A percentile compares a stretch with the other conserved stretches of the same genome.
Conservation (phyloP, 805 yeast species). For the Lipomyces yamadae region DNA sequence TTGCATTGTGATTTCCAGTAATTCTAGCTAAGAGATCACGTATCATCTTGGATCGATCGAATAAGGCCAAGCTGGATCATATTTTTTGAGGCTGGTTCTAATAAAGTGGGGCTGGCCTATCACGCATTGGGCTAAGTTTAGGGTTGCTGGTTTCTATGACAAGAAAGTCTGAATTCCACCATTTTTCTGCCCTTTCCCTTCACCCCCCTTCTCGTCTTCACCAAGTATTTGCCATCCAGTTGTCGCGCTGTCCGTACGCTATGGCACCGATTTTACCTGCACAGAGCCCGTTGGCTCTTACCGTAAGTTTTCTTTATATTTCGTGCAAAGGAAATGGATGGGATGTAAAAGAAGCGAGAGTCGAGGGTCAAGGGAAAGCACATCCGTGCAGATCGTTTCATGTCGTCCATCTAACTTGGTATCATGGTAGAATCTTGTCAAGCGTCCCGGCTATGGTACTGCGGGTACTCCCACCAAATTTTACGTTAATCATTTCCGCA, state of each 20-base stretch:
- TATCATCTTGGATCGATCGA: too few species aligned
- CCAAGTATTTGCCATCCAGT: too few species aligned
- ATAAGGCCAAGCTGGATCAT: too few species aligned
- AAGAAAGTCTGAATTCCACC: too few species aligned
- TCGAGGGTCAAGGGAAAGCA: neutral
- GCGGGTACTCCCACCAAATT: slow-evolving; percentile 18
- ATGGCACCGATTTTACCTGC: slow-evolving; percentile 10
- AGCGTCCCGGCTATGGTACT: slow-evolving; percentile 25
- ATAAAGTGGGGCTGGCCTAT: too few species aligned
- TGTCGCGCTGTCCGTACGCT: too few species aligned
- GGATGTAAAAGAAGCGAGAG: neutral
- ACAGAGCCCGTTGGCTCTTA: slow-evolving; percentile 17
- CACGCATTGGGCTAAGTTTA: too few species aligned
- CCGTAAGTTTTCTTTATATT: slow-evolving; percentile 3
- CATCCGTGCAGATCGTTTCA: neutral
- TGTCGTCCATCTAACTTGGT: neutral
- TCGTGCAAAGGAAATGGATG: neutral
- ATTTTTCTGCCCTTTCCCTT: too few species aligned
- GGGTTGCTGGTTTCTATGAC: too few species aligned
- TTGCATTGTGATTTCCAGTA: too few species aligned
- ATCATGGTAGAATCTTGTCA: slow-evolving; percentile 13
- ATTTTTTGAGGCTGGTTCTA: too few species aligned
- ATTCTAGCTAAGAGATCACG: too few species aligned
- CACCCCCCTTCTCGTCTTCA: neutral
- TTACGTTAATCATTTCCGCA: slow-evolving; percentile 20